A percentile compares a stretch with the other conserved stretches of the same genome.
Evolutionary conservation across 768 basidiomycete genomes (phyloP).

Genomic region (Pleurotus tuoliensis): DNA sequence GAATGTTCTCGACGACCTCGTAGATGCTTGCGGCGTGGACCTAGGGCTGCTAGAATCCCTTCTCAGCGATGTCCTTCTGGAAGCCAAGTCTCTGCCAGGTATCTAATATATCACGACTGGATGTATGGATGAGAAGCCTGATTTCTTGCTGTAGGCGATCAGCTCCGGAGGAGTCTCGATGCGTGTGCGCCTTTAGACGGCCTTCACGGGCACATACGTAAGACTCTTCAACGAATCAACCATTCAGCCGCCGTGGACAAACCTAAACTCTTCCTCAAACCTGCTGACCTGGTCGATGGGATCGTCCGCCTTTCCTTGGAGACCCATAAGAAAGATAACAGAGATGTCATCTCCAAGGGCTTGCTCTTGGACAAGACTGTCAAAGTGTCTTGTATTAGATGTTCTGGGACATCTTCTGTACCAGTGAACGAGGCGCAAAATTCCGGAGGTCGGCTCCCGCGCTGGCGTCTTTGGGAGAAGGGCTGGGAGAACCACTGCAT

Average conservation of each 20-base stretch:
- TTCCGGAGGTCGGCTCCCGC: conserved; percentile 27
- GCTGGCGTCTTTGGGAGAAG: conserved; percentile 64
- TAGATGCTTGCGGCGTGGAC: conserved; percentile 64
- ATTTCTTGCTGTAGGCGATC: conserved; percentile 36
- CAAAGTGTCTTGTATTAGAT: conserved; percentile 53
- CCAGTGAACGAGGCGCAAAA: conserved; percentile 26
- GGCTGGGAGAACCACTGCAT: conserved; percentile 59
- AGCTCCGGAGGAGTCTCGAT: conserved; percentile 50
- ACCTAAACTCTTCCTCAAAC: conserved; percentile 67
- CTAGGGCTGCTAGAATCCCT: conserved; percentile 46
- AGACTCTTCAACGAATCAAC: conserved; percentile 42
- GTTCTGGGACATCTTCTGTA: conserved; percentile 52
- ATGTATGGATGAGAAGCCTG: no score
- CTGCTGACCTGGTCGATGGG: conserved; percentile 67
- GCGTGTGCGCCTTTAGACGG: conserved; percentile 51
- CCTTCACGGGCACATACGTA: conserved; percentile 39
- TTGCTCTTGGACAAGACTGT: conserved; percentile 35
- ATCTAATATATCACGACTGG: neutral
- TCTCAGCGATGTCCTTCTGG: conserved; percentile 35
- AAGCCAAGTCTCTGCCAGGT: conserved; percentile 31
- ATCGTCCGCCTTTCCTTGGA: conserved; percentile 36
- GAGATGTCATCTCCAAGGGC: conserved; percentile 67
- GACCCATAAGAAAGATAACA: conserved; percentile 30
- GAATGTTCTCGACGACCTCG: conserved; percentile 55
- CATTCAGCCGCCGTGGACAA: conserved; percentile 55